Evolutionary conservation across 1,139 yeast species (phyloP).

Genomic region (Yamadazyma diddensiae): DNA sequence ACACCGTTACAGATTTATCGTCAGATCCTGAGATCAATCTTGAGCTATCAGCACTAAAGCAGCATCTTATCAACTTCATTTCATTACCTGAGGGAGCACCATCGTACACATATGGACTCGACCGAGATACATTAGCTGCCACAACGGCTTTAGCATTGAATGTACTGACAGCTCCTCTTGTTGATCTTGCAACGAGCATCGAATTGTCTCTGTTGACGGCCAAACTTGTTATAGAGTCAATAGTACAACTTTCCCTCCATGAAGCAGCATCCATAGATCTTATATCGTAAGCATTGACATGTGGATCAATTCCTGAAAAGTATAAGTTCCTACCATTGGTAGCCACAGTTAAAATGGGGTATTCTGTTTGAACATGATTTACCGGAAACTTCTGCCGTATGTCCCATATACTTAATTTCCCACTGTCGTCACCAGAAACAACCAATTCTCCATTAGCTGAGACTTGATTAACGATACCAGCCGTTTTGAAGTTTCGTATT

Average conservation of each 20-base stretch:
- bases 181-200: constrained; percentile 51
- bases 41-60: constrained; percentile 38
- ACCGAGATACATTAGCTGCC: constrained; percentile 36
- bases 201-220: constrained; percentile 50
- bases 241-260: constrained; percentile 50
- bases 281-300: constrained; percentile 55
- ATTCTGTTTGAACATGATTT: constrained; percentile 38
- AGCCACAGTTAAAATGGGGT: constrained; percentile 59
- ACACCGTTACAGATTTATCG: constrained; percentile 54
- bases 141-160: constrained; percentile 51
- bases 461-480: constrained; percentile 49
- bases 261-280: constrained; percentile 35
- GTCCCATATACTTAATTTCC: constrained; percentile 62
- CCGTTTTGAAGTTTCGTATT: constrained; percentile 42
- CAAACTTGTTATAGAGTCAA: constrained; percentile 51
- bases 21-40: constrained; percentile 58
- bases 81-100: constrained; percentile 63
- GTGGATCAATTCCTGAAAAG: constrained; percentile 68
- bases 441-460: constrained; percentile 27
- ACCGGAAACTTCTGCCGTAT: constrained; percentile 47
- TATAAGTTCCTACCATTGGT: constrained; percentile 38
- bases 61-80: constrained; percentile 47
- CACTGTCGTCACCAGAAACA: constrained; percentile 67
- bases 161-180: constrained; percentile 56
- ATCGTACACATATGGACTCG: constrained; percentile 45